These are phyloP conservation scores for Starmerella stellata DNA, from an alignment of 805 yeast species.

Conservation along the genomic window DNA sequence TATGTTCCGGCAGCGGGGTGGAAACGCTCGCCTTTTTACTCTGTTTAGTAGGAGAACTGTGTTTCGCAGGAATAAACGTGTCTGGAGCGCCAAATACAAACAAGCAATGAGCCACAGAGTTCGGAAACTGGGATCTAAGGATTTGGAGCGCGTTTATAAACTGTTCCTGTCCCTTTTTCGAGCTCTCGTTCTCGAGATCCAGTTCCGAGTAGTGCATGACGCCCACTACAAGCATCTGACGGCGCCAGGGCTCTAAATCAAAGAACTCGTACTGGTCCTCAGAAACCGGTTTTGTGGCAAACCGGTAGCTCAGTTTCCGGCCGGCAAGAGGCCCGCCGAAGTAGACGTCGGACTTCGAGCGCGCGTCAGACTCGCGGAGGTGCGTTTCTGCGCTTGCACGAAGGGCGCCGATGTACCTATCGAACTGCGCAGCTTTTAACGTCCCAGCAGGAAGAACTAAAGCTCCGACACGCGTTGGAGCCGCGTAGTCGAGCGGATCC, in stretches of 20 bases:
- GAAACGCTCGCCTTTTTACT: constrained; percentile 30
- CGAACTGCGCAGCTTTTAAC: constrained; percentile 29
- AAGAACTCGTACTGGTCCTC: constrained; percentile 49
- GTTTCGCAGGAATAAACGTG: constrained; percentile 1
- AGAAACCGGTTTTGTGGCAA: constrained; percentile 28
- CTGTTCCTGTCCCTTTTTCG: constrained; percentile 28
- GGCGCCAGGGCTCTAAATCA: constrained; percentile 80
- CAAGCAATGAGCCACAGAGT: constrained; percentile 36
- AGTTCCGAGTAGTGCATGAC: constrained; percentile 22
- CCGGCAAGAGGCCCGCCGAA: constrained; percentile 26
- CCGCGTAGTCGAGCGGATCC: constrained; percentile 25
- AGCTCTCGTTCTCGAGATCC: constrained; percentile 11
- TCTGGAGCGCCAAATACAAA: constrained; percentile 32
- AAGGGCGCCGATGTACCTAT: constrained; percentile 29
- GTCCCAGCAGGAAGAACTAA: constrained; percentile 51
- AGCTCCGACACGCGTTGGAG: constrained; percentile 49
- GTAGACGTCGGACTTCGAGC: constrained; percentile 45
- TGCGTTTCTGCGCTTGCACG: too few species aligned
- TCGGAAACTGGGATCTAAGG: too few species aligned
- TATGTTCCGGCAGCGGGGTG: constrained; percentile 47
- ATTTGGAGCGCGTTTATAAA: too few species aligned
- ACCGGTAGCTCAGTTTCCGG: constrained; percentile 43
- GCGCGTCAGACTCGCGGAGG: constrained; percentile 38
- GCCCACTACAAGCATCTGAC: constrained; percentile 39
- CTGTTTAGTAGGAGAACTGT: too few species aligned